Conservation (phyloP, 1,139 yeast genomes). For the Hanseniaspora gamundiae region DNA sequence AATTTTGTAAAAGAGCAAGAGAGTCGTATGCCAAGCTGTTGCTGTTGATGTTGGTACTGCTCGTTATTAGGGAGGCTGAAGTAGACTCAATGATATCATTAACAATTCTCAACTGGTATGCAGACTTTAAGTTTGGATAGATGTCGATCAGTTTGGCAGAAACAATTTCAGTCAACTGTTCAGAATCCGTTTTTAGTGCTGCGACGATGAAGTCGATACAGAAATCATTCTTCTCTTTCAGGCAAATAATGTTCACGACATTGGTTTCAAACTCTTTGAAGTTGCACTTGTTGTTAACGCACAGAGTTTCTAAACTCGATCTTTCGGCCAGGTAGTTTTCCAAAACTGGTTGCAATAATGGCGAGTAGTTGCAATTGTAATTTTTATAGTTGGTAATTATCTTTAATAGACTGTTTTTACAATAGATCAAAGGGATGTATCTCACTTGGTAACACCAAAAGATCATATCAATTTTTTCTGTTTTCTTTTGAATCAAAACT, state of each 20-base stretch:
- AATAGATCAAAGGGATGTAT: conserved; percentile 31
- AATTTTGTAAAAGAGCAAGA: conserved; percentile 37
- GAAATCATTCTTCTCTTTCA: conserved; percentile 39
- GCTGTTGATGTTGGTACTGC: conserved; percentile 14
- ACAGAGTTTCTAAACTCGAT: conserved; percentile 32
- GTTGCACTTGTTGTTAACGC: conserved; percentile 36
- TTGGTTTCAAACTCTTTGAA: conserved; percentile 41
- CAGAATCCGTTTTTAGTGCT: conserved; percentile 37
- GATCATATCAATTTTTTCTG: conserved; percentile 32
- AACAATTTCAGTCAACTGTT: conserved; percentile 39
- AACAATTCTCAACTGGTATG: conserved; percentile 45
- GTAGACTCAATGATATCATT: conserved; percentile 47
- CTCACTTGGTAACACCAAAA: conserved; percentile 41
- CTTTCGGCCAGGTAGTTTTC: conserved; percentile 35
- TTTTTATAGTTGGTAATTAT: conserved; percentile 12
- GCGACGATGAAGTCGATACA: conserved; percentile 53
- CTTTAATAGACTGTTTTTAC: conserved; percentile 32
- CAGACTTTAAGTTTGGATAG: conserved; percentile 45
- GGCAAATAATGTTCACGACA: conserved; percentile 45
- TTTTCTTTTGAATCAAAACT: conserved; percentile 31
- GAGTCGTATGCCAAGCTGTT: conserved; percentile 39
- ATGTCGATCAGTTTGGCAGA: conserved; percentile 40
- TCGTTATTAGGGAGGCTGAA: conserved; percentile 17
- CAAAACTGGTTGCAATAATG: conserved; percentile 25
- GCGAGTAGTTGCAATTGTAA: conserved; percentile 26